Evolutionary conservation across 345 rosid species (phyloP).

Genomic region (Erucastrum elatum): DNA sequence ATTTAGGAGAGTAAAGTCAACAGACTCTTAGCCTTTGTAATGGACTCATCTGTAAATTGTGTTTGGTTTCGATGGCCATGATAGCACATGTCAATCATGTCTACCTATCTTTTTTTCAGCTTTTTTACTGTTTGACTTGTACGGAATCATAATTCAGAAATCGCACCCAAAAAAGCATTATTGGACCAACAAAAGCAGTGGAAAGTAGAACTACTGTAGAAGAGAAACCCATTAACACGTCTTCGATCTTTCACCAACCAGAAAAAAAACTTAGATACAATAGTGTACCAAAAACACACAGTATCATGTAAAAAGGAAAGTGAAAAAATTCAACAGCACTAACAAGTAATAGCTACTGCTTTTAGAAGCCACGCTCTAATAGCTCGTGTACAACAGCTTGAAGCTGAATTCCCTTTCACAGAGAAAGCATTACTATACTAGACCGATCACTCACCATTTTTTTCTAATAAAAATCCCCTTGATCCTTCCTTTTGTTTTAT

Average conservation of each 20-base stretch:
- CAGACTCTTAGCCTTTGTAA: background rate
- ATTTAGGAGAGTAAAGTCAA: background rate
- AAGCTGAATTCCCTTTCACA: background rate
- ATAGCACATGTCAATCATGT: background rate
- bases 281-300: background rate
- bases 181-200: background rate
- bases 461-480: too few species aligned
- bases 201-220: too few species aligned
- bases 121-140: background rate
- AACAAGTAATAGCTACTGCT: background rate
- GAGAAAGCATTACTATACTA: background rate
- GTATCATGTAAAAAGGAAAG: background rate
- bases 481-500: background rate
- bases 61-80: background rate
- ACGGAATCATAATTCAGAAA: background rate
- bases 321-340: background rate
- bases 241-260: too few species aligned
- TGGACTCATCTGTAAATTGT: conserved; percentile 16
- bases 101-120: background rate
- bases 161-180: background rate
- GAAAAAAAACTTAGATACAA: background rate
- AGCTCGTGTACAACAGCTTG: background rate
- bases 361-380: background rate
- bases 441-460: background rate
- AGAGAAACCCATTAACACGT: background rate